Conservation (phyloP, 441 rosid genomes). For the Erodium trifolium region DNA sequence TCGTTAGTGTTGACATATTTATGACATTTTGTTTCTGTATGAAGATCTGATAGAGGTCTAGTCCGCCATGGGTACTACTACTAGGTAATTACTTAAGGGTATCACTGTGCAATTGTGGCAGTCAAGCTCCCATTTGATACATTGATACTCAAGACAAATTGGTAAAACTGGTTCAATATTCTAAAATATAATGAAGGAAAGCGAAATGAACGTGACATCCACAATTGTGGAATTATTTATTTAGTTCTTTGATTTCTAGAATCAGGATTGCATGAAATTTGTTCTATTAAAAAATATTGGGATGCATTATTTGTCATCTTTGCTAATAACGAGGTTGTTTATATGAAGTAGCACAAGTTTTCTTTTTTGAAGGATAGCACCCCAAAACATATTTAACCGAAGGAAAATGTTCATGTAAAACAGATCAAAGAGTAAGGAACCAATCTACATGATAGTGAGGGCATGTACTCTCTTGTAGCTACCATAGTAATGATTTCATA, state of each 20-base stretch:
- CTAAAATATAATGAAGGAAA: not conserved
- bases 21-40: not conserved
- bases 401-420: not conserved
- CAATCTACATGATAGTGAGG: not conserved
- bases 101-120: not conserved
- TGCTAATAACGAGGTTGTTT: not conserved
- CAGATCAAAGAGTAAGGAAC: not conserved
- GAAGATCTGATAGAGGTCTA: not conserved
- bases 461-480: not conserved
- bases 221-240: not conserved
- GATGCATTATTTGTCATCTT: not conserved
- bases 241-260: not conserved
- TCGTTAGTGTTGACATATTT: not conserved
- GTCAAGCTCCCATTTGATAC: not conserved
- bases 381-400: not conserved
- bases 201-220: too few species aligned
- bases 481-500: not conserved
- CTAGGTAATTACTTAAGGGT: not conserved
- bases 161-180: not conserved
- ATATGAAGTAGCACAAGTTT: not conserved
- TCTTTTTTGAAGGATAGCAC: not conserved
- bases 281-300: not conserved
- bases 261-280: not conserved
- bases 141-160: not conserved
- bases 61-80: not conserved